These are phyloP conservation scores for Juncus inflexus DNA, from an alignment of 176 grass and related monocot genomes.

Conservation along the genomic window DNA sequence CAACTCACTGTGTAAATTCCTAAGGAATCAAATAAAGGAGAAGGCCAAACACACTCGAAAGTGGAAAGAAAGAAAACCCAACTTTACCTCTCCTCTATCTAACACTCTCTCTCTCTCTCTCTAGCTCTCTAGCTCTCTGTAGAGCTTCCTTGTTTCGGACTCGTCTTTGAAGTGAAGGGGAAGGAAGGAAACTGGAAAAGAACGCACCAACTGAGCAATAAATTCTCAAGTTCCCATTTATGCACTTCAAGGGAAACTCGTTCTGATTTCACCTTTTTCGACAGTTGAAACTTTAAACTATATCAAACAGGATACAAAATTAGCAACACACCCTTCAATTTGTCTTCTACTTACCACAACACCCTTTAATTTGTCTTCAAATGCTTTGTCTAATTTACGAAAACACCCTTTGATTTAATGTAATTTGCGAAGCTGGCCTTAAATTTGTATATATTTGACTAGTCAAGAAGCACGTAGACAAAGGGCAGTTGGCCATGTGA, in stretches of 20 bases:
- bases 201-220: slow-evolving; percentile 15
- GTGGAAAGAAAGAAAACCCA: background rate
- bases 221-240: slow-evolving; percentile 25
- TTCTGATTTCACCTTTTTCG: slow-evolving; percentile 12
- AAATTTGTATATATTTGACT: slow-evolving; percentile 8
- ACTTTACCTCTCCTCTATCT: slow-evolving; percentile 19
- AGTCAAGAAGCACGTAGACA: slow-evolving; percentile 17
- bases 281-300: slow-evolving; percentile 3
- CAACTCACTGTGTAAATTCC: slow-evolving; percentile 15
- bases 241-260: slow-evolving; percentile 23
- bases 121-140: background rate
- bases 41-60: slow-evolving; percentile 4
- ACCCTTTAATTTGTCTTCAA: too few relatives aligned
- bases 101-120: slow-evolving; percentile 11
- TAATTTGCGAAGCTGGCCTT: slow-evolving; percentile 1
- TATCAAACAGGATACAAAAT: background rate
- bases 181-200: slow-evolving; percentile 4
- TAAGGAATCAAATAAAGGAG: slow-evolving; percentile 27
- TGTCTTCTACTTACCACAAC: too few relatives aligned
- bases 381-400: too few relatives aligned
- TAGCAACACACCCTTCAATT: too few relatives aligned
- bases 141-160: slow-evolving; percentile 12
- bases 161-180: slow-evolving; percentile 21
- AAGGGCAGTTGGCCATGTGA: slow-evolving; percentile 24
- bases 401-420: too few relatives aligned